Percentiles rank a stretch among this genome's conserved stretches.
phyloP scores from a whole-genome alignment of 768 basidiomycete species.

The Gelatoporia subvermispora region DNA sequence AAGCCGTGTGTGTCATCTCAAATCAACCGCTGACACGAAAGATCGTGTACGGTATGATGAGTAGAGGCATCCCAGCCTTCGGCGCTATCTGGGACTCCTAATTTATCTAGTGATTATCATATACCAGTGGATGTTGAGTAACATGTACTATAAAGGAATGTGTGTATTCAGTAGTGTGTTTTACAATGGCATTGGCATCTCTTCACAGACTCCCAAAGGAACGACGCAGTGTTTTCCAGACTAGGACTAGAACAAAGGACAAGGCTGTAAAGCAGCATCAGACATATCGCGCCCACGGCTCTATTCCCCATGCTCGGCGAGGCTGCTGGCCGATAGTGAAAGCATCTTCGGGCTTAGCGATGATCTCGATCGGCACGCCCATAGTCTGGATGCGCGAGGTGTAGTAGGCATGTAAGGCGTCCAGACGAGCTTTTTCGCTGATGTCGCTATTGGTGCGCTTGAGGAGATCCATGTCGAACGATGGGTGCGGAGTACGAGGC shows the following conservation, averaged over 20 bases:
- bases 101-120: not conserved
- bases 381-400: conserved; percentile 9
- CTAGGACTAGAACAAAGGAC: no score
- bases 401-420: conserved; percentile 14
- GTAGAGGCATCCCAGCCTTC: conserved; percentile 56
- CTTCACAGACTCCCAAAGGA: not conserved
- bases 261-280: no score
- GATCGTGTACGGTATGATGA: conserved; percentile 57
- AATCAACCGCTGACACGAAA: conserved; percentile 54
- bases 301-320: conserved; percentile 1
- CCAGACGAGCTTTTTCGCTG: conserved; percentile 13
- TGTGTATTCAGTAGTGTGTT: not conserved
- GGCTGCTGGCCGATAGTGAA: conserved; percentile 8
- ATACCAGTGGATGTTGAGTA: not conserved
- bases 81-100: conserved; percentile 60
- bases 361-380: conserved; percentile 15
- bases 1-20: conserved; percentile 54
- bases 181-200: not conserved
- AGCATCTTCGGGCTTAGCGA: conserved; percentile 21
- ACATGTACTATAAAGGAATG: no score
- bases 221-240: no score
- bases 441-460: conserved; percentile 9
- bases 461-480: conserved; percentile 9
- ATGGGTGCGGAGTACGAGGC: conserved; percentile 7
- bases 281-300: no score